Evolutionary conservation across 768 basidiomycete genomes (phyloP), one percentile per base, ranked within the genome.

Genomic region (Pleurotus pulmonarius): DNA sequence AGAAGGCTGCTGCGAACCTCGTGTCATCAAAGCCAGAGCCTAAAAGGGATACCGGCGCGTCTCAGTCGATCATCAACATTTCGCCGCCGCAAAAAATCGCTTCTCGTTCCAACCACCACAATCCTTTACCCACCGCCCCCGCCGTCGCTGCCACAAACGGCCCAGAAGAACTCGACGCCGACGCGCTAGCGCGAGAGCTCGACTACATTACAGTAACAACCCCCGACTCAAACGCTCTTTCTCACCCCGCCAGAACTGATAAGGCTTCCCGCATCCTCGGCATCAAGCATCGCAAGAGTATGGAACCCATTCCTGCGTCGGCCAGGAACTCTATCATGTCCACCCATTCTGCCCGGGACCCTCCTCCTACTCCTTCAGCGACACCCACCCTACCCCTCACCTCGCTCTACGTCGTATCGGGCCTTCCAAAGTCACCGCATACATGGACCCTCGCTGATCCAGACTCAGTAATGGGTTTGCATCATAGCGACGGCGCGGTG

Each of bases 391-490:
- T 87, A 48, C 89, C 90, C 25, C 83, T 92, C 59, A 86, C 90
- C 1, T 90, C 88, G 29, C 83, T 92, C 62, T 92, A 92, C 69
- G 87, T 92, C 63, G 90, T 92, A 26, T 91, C 90, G 1, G 93
- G 94, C 9, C 81, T 96, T 26, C 90, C 92, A 15, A 94, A 94
- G 70, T 87, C 87, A 26, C 91, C 92, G 0, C 85, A 91, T 68
- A 92, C 89, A 9, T 95, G 94, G 92, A 90, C 90, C 15, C 82
- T 93, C 44, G 87, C 90, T 0, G 93, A 94, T 68, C 86, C 87
- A 0, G 90, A 92, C 68, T 82, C 90, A 1, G 87, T 92, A 52
- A 72, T 88, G 49, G 91, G 90, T 47, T 78, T 94, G 49, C 85
- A 90, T 63, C 93, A 95, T 65, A 78, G 81, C 41, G 90, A 92